Evolutionary conservation across 768 basidiomycete species (phyloP).

Genomic region (Suillus americanus): DNA sequence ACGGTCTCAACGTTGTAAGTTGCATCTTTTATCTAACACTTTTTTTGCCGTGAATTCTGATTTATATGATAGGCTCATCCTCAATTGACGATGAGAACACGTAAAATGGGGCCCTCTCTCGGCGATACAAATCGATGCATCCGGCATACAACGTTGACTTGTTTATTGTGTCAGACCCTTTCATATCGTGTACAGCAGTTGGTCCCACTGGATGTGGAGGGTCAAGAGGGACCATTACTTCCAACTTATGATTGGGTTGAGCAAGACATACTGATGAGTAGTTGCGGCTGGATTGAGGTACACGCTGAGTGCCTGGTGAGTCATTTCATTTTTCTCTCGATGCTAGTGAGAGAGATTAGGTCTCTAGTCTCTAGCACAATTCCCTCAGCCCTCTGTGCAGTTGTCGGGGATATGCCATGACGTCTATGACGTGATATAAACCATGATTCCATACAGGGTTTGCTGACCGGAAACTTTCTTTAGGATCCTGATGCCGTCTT

Average conservation of each 20-base stretch:
- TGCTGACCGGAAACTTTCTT: constrained; percentile 11
- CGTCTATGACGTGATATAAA: constrained; percentile 4
- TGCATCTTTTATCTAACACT: neutral
- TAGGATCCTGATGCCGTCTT: constrained; percentile 28
- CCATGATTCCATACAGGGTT: neutral
- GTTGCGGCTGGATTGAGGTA: constrained; percentile 74
- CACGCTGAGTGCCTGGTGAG: constrained; percentile 67
- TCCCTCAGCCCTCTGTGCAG: neutral
- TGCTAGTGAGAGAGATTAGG: neutral
- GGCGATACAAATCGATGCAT: constrained; percentile 47
- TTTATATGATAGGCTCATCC: constrained; percentile 52
- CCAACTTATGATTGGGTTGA: constrained; percentile 80
- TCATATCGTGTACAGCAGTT: constrained; percentile 71
- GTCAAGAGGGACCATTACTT: constrained; percentile 61
- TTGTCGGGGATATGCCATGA: constrained; percentile 1
- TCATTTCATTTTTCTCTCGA: constrained; percentile 23
- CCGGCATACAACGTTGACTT: constrained; percentile 65
- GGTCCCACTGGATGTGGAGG: constrained; percentile 55
- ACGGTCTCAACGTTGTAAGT: constrained; percentile 67
- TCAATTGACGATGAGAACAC: constrained; percentile 67
- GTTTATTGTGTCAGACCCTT: constrained; percentile 62
- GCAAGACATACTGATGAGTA: constrained; percentile 65
- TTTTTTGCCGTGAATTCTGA: constrained; percentile 11
- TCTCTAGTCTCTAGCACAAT: neutral
- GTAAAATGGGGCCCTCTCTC: constrained; percentile 44